These are phyloP conservation scores for Cyclotella distinguenda DNA, from an alignment of 108 stramenopile genomes.

Conservation along the genomic window DNA sequence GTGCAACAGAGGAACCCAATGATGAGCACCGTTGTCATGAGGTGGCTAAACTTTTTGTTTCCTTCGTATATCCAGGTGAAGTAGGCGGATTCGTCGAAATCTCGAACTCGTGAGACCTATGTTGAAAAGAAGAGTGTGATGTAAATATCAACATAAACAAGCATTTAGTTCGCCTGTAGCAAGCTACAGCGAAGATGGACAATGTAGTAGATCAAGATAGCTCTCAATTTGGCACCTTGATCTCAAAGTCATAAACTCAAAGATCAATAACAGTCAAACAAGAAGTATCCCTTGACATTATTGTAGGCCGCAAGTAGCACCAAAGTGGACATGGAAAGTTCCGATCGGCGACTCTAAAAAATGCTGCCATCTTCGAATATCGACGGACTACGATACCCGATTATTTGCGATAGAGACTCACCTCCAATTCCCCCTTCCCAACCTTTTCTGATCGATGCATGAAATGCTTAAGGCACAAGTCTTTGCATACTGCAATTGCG, in stretches of 20 bases:
- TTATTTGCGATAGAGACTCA: slow-evolving; percentile 25
- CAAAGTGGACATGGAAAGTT: slow-evolving; percentile 40
- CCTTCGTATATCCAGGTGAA: slow-evolving; percentile 98
- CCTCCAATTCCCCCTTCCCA: slow-evolving; percentile 88
- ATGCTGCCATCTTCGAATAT: slow-evolving; percentile 29
- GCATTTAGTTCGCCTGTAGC: too few species aligned
- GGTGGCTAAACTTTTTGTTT: slow-evolving; percentile 89
- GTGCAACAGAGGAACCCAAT: slow-evolving; percentile 92
- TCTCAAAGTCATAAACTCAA: slow-evolving; percentile 15
- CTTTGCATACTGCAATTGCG: slow-evolving; percentile 84
- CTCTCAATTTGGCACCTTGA: slow-evolving; percentile 39
- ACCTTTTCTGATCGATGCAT: slow-evolving; percentile 93
- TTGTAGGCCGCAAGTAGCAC: slow-evolving; percentile 55
- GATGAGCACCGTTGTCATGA: slow-evolving; percentile 92
- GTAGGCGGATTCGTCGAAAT: slow-evolving; percentile 92
- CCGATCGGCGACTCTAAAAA: slow-evolving; percentile 54
- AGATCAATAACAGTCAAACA: slow-evolving; percentile 41
- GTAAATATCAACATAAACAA: background rate
- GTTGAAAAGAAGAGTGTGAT: background rate
- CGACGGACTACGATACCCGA: background rate
- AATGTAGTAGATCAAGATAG: slow-evolving; percentile 53
- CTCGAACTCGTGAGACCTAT: slow-evolving; percentile 75
- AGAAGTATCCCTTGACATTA: slow-evolving; percentile 47
- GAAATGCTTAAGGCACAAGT: slow-evolving; percentile 79
- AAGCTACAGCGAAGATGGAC: too few species aligned